Evolutionary conservation across 805 yeast genomes (phyloP), one percentile per base, ranked within the genome.

Genomic region (Hanseniaspora guilliermondii): DNA sequence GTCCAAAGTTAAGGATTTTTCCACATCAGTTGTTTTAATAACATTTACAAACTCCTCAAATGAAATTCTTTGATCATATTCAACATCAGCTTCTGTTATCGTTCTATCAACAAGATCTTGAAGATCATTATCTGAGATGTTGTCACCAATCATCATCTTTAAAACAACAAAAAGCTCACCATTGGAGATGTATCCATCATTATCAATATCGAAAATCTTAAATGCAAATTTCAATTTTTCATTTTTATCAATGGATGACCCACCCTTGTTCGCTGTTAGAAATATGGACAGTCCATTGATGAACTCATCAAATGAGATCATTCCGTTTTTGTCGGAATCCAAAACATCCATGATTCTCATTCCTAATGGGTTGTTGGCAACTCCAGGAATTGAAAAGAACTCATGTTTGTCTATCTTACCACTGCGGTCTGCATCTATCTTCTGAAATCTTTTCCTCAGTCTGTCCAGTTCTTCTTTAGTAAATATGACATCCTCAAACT

Each of bases 61-160:
- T 57, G 83, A 82, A 57, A 93, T 70, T 60, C 76, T 79, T 0
- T 96, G 95, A 63, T 88, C 96, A 1, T 91, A 89, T 61, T 89
- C 96, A 30, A 67, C 62, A 64, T 89, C 97, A 50, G 87, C 89
- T 66, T 91, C 97, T 80, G 87, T 79, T 59, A 94, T 88, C 0
- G 98, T 88, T 68, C 94, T 82, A 67, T 93, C 97, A n/a, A 91
- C 97, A 53, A 93, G 79, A 68, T 94, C 97, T 67, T 93, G 99
- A 55, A 93, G 74, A 63, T 93, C 96, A 27, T 79, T 80, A 56
- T 86, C 95, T 58, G 80, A 83, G 56, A 94, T 70, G 63, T 93
- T 88, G 60, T 80, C 83, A 1, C 97, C 98, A 27, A 94, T 98
- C 98, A 93, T 93, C 79, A 87, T 85, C 68, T 93, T 86, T 70